Percentiles rank a stretch among this genome's conserved stretches.
Conservation (phyloP, 345 rosid genomes). For the Noccaea caerulescens region DNA sequence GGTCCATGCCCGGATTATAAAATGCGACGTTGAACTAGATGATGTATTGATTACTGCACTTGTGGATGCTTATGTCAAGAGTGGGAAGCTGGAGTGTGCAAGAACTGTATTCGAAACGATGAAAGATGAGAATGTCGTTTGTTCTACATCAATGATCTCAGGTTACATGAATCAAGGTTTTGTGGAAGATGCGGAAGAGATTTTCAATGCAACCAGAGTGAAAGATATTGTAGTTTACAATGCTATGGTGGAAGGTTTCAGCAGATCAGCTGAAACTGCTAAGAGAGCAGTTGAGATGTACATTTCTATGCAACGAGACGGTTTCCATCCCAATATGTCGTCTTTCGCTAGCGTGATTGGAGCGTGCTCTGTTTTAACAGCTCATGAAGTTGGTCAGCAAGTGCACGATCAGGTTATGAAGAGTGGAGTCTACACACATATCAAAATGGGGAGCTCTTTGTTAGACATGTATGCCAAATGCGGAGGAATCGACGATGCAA, state of each 20-base stretch:
- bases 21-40: slow-evolving; percentile 59
- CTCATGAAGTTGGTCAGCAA: slow-evolving; percentile 70
- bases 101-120: slow-evolving; percentile 74
- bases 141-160: slow-evolving; percentile 90
- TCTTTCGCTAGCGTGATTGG: slow-evolving; percentile 84
- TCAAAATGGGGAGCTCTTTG: slow-evolving; percentile 87
- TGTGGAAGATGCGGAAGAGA: slow-evolving; percentile 65
- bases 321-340: slow-evolving; percentile 68
- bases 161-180: slow-evolving; percentile 78
- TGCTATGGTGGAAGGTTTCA: slow-evolving; percentile 95
- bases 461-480: slow-evolving; percentile 91
- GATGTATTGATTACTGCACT: slow-evolving; percentile 78
- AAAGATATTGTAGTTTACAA: slow-evolving; percentile 87
- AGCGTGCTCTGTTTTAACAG: slow-evolving; percentile 73
- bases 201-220: slow-evolving; percentile 53
- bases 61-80: slow-evolving; percentile 79
- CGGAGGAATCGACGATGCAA: slow-evolving; percentile 69
- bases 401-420: slow-evolving; percentile 75
- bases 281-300: slow-evolving; percentile 59
- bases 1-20: slow-evolving; percentile 67
- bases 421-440: slow-evolving; percentile 50
- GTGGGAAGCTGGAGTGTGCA: slow-evolving; percentile 59
- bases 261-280: slow-evolving; percentile 62
- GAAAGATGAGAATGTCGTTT: slow-evolving; percentile 64
- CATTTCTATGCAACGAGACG: slow-evolving; percentile 63